Conservation (phyloP, 164 flowering plant species). For the Annona squamosa region DNA sequence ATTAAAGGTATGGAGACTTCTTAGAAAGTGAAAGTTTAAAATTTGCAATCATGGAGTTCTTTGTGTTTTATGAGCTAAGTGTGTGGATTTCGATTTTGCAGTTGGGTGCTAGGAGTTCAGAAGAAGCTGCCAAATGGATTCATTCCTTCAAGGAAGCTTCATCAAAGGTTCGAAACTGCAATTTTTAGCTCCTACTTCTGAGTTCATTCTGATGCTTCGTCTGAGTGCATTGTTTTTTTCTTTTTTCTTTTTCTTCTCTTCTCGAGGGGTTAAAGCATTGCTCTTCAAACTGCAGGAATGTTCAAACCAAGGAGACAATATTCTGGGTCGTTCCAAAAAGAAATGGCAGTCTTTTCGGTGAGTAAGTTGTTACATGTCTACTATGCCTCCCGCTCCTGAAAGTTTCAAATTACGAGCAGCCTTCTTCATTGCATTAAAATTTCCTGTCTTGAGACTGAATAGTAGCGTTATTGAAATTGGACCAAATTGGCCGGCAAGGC, state of each 20-base stretch:
- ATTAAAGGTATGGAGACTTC: slow-evolving; percentile 53
- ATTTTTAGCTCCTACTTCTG: neutral
- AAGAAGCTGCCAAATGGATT: slow-evolving; percentile 93
- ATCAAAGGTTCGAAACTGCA: slow-evolving; percentile 38
- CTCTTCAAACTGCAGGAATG: slow-evolving; percentile 33
- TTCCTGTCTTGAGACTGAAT: no score
- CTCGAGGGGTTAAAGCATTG: neutral
- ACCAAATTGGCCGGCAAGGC: no score
- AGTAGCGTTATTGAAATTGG: no score
- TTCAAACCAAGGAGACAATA: slow-evolving; percentile 24
- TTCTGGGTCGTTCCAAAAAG: slow-evolving; percentile 28
- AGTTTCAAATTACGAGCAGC: no score
- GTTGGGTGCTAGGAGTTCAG: slow-evolving; percentile 86
- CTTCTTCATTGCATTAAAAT: no score
- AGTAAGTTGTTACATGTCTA: neutral
- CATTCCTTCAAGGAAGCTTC: slow-evolving; percentile 58
- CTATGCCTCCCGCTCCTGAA: neutral
- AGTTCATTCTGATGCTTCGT: neutral
- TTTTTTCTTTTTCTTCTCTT: neutral
- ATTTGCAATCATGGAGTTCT: neutral
- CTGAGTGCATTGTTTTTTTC: neutral
- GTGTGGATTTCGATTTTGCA: slow-evolving; percentile 20
- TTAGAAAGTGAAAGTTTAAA: neutral
- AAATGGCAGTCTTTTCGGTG: slow-evolving; percentile 66
- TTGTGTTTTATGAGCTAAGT: neutral